phyloP scores from a whole-genome alignment of 768 basidiomycete genomes.

The Boletus sp. region DNA sequence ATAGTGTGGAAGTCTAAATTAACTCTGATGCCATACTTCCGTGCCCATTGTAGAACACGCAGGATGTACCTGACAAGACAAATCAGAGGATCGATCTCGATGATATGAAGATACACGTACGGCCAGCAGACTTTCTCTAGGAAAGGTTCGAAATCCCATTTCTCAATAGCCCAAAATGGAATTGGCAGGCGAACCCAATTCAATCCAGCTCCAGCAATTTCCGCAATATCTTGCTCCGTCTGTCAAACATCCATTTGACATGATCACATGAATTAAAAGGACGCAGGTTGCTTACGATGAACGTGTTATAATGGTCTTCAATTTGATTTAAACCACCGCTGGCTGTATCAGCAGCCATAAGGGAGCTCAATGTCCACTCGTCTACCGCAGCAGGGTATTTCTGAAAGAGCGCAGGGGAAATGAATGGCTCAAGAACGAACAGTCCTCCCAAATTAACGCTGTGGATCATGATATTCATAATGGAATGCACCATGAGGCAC shows the following conservation, averaged over 20 bases:
- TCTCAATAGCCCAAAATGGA: constrained; percentile 85
- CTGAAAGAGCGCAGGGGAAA: constrained; percentile 62
- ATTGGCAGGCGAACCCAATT: constrained; percentile 84
- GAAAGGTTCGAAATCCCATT: constrained; percentile 73
- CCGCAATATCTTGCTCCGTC: constrained; percentile 88
- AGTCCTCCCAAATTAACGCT: constrained; percentile 74
- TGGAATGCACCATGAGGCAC: constrained; percentile 3
- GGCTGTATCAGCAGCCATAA: constrained; percentile 64
- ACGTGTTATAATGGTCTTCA: constrained; percentile 77
- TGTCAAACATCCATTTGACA: constrained; percentile 28
- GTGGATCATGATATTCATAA: constrained; percentile 10
- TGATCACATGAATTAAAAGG: background rate
- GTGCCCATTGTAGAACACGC: constrained; percentile 73
- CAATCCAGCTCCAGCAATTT: constrained; percentile 84
- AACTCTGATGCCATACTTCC: constrained; percentile 88
- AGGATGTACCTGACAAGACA: constrained; percentile 58
- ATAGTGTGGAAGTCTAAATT: constrained; percentile 77
- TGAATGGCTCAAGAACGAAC: constrained; percentile 79
- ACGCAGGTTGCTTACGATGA: constrained; percentile 57
- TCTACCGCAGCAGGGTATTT: constrained; percentile 56
- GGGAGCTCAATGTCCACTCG: constrained; percentile 65
- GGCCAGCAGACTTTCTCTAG: constrained; percentile 73
- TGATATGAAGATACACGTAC: constrained; percentile 33
- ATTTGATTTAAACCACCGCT: constrained; percentile 65
- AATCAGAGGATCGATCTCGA: constrained; percentile 5